A percentile compares a stretch with the other conserved stretches of the same genome.
Evolutionary conservation across 805 yeast genomes (phyloP).

Genomic region (Pichia gijzeniarum): DNA sequence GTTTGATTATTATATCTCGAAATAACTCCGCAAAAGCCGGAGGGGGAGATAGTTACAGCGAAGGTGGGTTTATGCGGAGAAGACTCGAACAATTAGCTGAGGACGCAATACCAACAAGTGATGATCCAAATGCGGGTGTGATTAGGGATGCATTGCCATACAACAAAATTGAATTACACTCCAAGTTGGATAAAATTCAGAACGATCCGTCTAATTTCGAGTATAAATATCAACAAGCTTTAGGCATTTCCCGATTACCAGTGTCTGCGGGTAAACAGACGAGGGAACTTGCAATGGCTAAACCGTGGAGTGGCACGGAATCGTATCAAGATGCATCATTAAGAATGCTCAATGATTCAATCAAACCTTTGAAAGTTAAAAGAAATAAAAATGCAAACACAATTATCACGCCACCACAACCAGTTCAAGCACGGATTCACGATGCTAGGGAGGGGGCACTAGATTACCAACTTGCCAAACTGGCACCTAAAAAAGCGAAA

Average conservation of each 20-base stretch:
- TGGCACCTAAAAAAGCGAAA: conserved; percentile 16
- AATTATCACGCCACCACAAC: conserved; percentile 7
- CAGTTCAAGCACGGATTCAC: conserved; percentile 37
- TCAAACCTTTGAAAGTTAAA: conserved; percentile 31
- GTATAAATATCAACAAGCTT: conserved; percentile 32
- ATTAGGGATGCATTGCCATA: conserved; percentile 23
- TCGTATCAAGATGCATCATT: conserved; percentile 37
- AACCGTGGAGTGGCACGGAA: conserved; percentile 60
- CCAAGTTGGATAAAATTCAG: conserved; percentile 26
- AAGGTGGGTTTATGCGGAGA: conserved; percentile 27
- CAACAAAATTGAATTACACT: conserved; percentile 17
- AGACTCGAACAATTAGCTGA: conserved; percentile 38
- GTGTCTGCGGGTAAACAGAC: conserved; percentile 37
- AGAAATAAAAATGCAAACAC: not conserved
- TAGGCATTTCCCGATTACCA: conserved; percentile 40
- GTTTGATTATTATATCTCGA: not conserved
- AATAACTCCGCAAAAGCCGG: not conserved
- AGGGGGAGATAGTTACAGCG: not conserved
- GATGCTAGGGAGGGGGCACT: conserved; percentile 59
- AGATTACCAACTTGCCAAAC: conserved; percentile 52
- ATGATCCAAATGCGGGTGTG: conserved; percentile 32
- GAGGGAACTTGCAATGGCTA: conserved; percentile 41
- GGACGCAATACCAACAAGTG: conserved; percentile 32
- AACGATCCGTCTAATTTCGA: conserved; percentile 28
- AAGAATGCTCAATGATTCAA: conserved; percentile 51